These are phyloP conservation scores for Miscanthus lutarioriparius DNA, from an alignment of 176 grass and related monocot genomes.

Conservation along the genomic window DNA sequence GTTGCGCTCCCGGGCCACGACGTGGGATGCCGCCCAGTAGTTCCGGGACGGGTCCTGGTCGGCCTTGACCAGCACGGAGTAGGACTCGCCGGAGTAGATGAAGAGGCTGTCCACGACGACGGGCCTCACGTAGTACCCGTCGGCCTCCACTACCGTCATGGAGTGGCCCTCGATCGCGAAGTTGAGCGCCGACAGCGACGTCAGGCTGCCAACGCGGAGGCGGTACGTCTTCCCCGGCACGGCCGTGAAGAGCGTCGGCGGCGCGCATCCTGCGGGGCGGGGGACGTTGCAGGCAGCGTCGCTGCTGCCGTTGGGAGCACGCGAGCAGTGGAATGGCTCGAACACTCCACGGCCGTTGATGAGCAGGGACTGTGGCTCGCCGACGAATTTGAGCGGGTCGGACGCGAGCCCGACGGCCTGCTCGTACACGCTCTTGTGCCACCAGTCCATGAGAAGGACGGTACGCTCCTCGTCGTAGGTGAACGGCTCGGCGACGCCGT, in stretches of 20 bases:
- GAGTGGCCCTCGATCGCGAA: conserved; percentile 74
- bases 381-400: conserved; percentile 44
- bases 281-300: conserved; percentile 16
- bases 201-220: conserved; percentile 63
- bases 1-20: conserved; percentile 40
- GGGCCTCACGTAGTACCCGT: conserved; percentile 68
- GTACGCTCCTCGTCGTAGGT: conserved; percentile 54
- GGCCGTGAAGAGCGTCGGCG: conserved; percentile 54
- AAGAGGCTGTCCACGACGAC: conserved; percentile 46
- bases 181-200: conserved; percentile 68
- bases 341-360: conserved; percentile 68
- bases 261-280: not conserved
- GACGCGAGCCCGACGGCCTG: conserved; percentile 53
- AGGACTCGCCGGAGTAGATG: conserved; percentile 86
- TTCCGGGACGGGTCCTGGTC: conserved; percentile 58
- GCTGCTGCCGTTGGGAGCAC: not conserved
- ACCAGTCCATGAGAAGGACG: conserved; percentile 35
- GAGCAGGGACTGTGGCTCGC: conserved; percentile 68
- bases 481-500: conserved; percentile 49
- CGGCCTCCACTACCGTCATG: conserved; percentile 64
- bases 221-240: conserved; percentile 62
- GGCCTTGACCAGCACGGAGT: conserved; percentile 63
- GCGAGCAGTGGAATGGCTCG: conserved; percentile 41
- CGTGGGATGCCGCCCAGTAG: conserved; percentile 58
- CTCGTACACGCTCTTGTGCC: conserved; percentile 45